phyloP scores from a whole-genome alignment of 495 filamentous ascomycete species.

The Chaetomium fimeti region DNA sequence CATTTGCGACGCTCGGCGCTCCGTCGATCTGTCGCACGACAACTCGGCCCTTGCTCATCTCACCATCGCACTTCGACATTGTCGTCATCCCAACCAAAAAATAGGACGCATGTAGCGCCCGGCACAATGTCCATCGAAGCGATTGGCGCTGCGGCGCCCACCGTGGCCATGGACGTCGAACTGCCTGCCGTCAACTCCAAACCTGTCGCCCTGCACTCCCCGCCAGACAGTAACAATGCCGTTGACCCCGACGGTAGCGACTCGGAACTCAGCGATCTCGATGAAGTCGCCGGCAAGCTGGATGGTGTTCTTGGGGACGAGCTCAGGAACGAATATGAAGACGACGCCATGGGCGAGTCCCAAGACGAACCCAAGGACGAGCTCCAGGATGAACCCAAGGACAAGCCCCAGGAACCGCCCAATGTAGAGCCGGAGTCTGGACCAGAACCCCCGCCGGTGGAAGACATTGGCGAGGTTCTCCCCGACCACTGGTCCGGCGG shows the following conservation, averaged over 20 bases:
- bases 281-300: constrained; percentile 42
- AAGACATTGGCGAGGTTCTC: constrained; percentile 66
- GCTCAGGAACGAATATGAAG: background rate
- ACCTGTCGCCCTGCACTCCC: constrained; percentile 48
- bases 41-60: background rate
- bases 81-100: constrained; percentile 24
- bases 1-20: constrained; percentile 25
- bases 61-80: constrained; percentile 18
- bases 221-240: constrained; percentile 52
- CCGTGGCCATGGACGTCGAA: constrained; percentile 30
- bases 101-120: constrained; percentile 42
- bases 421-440: constrained; percentile 22
- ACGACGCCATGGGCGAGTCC: background rate
- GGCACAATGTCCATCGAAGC: constrained; percentile 42
- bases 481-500: constrained; percentile 91
- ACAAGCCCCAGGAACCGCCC: constrained; percentile 2
- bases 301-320: constrained; percentile 15
- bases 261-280: constrained; percentile 58
- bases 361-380: background rate
- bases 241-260: constrained; percentile 52
- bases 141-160: constrained; percentile 41
- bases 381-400: constrained; percentile 4
- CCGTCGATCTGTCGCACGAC: constrained; percentile 14
- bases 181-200: constrained; percentile 30
- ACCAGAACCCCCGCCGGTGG: constrained; percentile 30